Percentiles rank a stretch among this genome's conserved stretches.
Conservation (phyloP, 352 stramenopile genomes). For the Phytophthora sojae region DNA sequence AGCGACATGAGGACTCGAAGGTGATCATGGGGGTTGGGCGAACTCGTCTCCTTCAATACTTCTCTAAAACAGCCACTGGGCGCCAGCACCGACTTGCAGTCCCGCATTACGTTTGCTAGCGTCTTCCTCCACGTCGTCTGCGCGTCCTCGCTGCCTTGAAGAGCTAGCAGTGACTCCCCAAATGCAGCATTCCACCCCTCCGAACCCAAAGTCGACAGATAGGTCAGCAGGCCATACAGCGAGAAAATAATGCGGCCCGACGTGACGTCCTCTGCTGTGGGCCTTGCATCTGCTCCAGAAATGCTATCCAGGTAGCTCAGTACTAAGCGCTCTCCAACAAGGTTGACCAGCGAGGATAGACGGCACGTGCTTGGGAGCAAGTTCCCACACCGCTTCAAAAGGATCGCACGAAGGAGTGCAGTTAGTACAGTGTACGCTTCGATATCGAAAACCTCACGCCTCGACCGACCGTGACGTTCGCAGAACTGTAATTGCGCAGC, state of each 20-base stretch:
- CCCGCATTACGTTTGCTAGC: conserved; percentile 20
- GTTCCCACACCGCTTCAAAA: conserved; percentile 25
- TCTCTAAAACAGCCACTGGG: conserved; percentile 21
- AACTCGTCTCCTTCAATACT: conserved; percentile 1
- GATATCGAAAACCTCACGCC: conserved; percentile 26
- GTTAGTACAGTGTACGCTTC: conserved; percentile 41
- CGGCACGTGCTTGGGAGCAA: conserved; percentile 23
- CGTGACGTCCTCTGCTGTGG: conserved; percentile 18
- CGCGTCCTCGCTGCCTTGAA: conserved; percentile 27
- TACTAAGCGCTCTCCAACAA: conserved; percentile 43
- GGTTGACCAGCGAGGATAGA: conserved; percentile 34
- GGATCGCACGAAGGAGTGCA: conserved; percentile 38
- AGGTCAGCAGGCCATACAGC: conserved; percentile 32
- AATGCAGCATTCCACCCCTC: conserved; percentile 31
- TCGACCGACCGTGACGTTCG: conserved; percentile 14
- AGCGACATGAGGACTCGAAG: conserved; percentile 31
- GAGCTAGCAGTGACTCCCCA: conserved; percentile 24
- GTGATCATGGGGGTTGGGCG: conserved; percentile 20
- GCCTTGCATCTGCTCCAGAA: conserved; percentile 3
- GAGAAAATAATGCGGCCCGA: conserved; percentile 34
- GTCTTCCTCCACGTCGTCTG: conserved; percentile 22
- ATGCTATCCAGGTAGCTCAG: conserved; percentile 33
- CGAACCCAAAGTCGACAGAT: conserved; percentile 26
- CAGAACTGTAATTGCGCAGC: conserved; percentile 33
- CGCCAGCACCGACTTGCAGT: conserved; percentile 23